These are phyloP conservation scores for Populus hybrid DNA, from an alignment of 441 rosid species.

Conservation along the genomic window DNA sequence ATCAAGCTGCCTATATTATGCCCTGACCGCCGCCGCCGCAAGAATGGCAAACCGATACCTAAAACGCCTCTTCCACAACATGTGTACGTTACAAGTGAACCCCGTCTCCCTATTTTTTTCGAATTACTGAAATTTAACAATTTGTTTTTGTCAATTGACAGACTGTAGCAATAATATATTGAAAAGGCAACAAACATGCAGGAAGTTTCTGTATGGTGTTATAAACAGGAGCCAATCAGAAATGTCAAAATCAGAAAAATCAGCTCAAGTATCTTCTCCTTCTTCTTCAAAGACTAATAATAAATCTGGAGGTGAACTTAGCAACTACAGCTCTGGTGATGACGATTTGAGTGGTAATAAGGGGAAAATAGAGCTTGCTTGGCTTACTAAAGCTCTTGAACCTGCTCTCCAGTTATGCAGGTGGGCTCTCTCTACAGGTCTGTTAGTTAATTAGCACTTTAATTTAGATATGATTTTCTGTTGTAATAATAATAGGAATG, in stretches of 20 bases:
- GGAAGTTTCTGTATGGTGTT: slow-evolving; percentile 38
- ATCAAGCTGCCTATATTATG: background rate
- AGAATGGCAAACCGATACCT: slow-evolving; percentile 35
- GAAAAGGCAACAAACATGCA: slow-evolving; percentile 35
- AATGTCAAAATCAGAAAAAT: slow-evolving; percentile 35
- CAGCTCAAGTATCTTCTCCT: slow-evolving; percentile 34
- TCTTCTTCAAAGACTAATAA: slow-evolving; percentile 30
- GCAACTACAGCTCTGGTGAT: slow-evolving; percentile 44
- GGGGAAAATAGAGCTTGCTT: slow-evolving; percentile 70
- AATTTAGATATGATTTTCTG: background rate
- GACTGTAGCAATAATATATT: slow-evolving; percentile 33
- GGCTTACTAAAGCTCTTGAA: slow-evolving; percentile 82
- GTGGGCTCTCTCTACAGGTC: slow-evolving; percentile 66
- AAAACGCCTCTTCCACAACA: slow-evolving; percentile 31
- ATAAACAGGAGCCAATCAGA: slow-evolving; percentile 45
- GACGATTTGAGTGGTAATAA: slow-evolving; percentile 51
- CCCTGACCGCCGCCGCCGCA: background rate
- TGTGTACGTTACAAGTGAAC: slow-evolving; percentile 23
- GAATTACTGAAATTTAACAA: background rate
- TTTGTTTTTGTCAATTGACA: slow-evolving; percentile 18
- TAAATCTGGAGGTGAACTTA: slow-evolving; percentile 21
- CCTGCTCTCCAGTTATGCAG: slow-evolving; percentile 77
- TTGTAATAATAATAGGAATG: no score
- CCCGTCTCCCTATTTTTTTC: background rate
- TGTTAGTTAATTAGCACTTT: slow-evolving; percentile 7